Evolutionary conservation across 2,329 filamentous ascomycete genomes (phyloP).

Genomic region (Talaromyces sp.): DNA sequence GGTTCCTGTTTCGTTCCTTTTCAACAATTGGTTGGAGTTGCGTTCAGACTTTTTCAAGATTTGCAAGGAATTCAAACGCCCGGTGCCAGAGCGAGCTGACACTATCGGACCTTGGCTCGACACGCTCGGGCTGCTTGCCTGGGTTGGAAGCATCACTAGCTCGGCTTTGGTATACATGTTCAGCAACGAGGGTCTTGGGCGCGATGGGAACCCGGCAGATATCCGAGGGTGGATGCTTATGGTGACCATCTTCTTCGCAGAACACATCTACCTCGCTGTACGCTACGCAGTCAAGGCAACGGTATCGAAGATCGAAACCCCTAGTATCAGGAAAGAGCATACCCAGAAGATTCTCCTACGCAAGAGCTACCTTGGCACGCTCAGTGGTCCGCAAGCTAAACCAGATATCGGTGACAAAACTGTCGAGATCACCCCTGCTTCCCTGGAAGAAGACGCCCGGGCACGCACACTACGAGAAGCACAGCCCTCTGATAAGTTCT

Average conservation of each 20-base stretch:
- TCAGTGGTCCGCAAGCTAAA: conserved; percentile 3
- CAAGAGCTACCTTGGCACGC: conserved; percentile 64
- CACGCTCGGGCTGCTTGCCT: conserved; percentile 80
- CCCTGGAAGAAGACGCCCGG: conserved; percentile 40
- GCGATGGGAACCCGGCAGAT: conserved; percentile 42
- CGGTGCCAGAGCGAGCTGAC: conserved; percentile 82
- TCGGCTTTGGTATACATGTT: conserved; percentile 88
- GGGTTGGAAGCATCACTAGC: conserved; percentile 86
- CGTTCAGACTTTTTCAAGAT: conserved; percentile 95
- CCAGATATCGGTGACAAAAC: neutral
- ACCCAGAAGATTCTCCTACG: conserved; percentile 75
- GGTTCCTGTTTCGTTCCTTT: conserved; percentile 77
- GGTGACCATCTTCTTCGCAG: conserved; percentile 74
- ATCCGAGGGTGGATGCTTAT: conserved; percentile 78
- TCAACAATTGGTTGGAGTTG: conserved; percentile 96
- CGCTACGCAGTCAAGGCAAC: conserved; percentile 67
- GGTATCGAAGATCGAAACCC: conserved; percentile 76
- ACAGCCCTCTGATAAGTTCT: conserved; percentile 34
- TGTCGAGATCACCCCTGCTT: conserved; percentile 28
- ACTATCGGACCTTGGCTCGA: conserved; percentile 95
- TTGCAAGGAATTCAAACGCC: conserved; percentile 80
- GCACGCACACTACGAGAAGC: conserved; percentile 24
- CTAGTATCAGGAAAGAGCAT: conserved; percentile 78
- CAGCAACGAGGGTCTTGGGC: conserved; percentile 55
- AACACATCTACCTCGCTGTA: conserved; percentile 81